Conservation (phyloP, 78 protist species). For the Dictyostelium purpureum region DNA sequence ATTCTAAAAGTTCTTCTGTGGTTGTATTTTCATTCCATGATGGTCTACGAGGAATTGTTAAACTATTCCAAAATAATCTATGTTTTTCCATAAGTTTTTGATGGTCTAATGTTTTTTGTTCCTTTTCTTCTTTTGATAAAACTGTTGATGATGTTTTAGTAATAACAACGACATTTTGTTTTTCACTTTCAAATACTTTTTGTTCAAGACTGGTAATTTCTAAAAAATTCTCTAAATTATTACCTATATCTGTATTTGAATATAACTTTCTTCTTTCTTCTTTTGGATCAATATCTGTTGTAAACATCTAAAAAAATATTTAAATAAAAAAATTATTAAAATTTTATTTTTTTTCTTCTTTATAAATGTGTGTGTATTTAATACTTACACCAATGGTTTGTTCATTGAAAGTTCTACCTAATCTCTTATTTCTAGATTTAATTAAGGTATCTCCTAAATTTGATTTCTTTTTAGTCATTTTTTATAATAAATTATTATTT, state of each 20-base stretch:
- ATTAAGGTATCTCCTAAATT: slow-evolving; percentile 26
- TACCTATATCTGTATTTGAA: slow-evolving; percentile 53
- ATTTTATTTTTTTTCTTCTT: background rate
- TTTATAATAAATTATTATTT: too few species aligned
- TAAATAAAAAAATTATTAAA: background rate
- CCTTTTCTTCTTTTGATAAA: slow-evolving; percentile 52
- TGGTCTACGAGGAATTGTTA: slow-evolving; percentile 92
- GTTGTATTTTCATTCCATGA: slow-evolving; percentile 84
- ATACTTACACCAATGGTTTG: slow-evolving; percentile 60
- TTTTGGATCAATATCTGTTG: slow-evolving; percentile 78
- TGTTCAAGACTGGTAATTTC: slow-evolving; percentile 64
- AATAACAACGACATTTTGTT: slow-evolving; percentile 78
- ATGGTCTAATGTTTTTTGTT: slow-evolving; percentile 22
- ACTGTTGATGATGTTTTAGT: slow-evolving; percentile 53
- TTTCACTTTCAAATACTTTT: slow-evolving; percentile 76
- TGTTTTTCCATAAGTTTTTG: slow-evolving; percentile 12
- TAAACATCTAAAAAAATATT: slow-evolving; percentile 45
- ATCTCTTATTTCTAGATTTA: slow-evolving; percentile 54
- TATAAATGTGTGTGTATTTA: too few species aligned
- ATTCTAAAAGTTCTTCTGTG: slow-evolving; percentile 74
- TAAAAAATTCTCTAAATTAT: slow-evolving; percentile 56
- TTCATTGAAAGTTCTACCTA: slow-evolving; percentile 69
- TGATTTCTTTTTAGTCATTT: too few species aligned
- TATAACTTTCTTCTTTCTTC: slow-evolving; percentile 68
- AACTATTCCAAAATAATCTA: slow-evolving; percentile 25